Conservation (phyloP, 768 basidiomycete genomes). For the Filobasidium wieringae region DNA sequence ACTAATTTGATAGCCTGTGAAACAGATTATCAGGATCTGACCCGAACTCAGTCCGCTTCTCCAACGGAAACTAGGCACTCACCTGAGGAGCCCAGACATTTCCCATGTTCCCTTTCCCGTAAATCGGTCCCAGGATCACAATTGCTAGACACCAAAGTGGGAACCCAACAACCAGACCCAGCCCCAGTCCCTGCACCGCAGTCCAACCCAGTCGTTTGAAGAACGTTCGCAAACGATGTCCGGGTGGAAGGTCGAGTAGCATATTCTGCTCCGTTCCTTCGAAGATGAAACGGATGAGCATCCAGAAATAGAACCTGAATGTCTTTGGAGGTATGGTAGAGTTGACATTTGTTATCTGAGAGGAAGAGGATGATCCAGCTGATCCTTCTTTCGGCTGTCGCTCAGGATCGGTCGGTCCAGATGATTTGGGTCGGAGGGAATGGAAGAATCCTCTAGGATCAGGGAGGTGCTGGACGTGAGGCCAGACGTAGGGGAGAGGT, state of each 20-base stretch:
- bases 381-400: not conserved
- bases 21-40: not conserved
- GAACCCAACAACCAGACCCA: slow-evolving; percentile 35
- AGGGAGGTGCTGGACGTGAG: slow-evolving; percentile 35
- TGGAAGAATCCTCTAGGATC: slow-evolving; percentile 24
- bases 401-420: not conserved
- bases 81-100: slow-evolving; percentile 33
- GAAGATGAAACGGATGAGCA: slow-evolving; percentile 36
- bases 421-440: not conserved
- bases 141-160: slow-evolving; percentile 36
- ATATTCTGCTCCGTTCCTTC: slow-evolving; percentile 39
- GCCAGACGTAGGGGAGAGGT: slow-evolving; percentile 37
- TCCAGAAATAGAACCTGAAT: slow-evolving; percentile 23
- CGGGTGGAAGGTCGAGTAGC: slow-evolving; percentile 16
- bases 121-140: slow-evolving; percentile 36
- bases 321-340: not conserved
- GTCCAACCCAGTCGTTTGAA: slow-evolving; percentile 27
- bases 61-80: not conserved
- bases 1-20: slow-evolving; percentile 30
- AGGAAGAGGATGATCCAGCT: not conserved
- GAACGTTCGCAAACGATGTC: slow-evolving; percentile 7
- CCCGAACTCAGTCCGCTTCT: not conserved
- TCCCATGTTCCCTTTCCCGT: slow-evolving; percentile 28
- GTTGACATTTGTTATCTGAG: not conserved
- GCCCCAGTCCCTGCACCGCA: slow-evolving; percentile 28